Evolutionary conservation across 179 eudicot genomes (phyloP).

Genomic region (Silene vulgaris): DNA sequence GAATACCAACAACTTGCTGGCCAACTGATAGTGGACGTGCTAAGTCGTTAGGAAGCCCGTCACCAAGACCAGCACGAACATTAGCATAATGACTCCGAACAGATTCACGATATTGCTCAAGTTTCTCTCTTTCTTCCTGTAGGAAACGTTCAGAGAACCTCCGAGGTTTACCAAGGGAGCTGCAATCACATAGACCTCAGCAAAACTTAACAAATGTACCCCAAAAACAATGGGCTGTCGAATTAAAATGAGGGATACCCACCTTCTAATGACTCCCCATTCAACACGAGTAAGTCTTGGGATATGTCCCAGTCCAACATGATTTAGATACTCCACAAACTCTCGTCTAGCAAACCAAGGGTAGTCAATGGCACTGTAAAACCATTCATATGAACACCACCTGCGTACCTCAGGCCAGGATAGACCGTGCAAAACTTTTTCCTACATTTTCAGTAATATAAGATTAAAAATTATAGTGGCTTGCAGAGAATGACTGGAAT

Average conservation of each 20-base stretch:
- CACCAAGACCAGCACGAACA: slow-evolving; percentile 68
- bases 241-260: slow-evolving; percentile 43
- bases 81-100: slow-evolving; percentile 75
- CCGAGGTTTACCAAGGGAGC: slow-evolving; percentile 92
- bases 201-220: slow-evolving; percentile 14
- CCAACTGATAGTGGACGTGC: slow-evolving; percentile 84
- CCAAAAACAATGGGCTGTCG: neutral
- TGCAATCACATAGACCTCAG: slow-evolving; percentile 31
- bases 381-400: slow-evolving; percentile 94
- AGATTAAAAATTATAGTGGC: neutral
- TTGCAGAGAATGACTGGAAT: neutral
- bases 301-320: slow-evolving; percentile 95
- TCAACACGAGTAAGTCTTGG: slow-evolving; percentile 98
- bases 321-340: slow-evolving; percentile 87
- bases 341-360: slow-evolving; percentile 99
- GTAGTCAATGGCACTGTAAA: slow-evolving; percentile 94
- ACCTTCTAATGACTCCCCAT: slow-evolving; percentile 99
- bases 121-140: slow-evolving; percentile 81
- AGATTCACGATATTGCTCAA: slow-evolving; percentile 76
- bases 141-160: slow-evolving; percentile 76
- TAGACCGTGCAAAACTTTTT: slow-evolving; percentile 50
- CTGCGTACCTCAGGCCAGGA: slow-evolving; percentile 50
- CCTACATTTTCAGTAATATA: slow-evolving; percentile 39
- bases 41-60: slow-evolving; percentile 86
- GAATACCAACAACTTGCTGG: slow-evolving; percentile 81